Percentiles rank a stretch among this genome's conserved stretches.
These are phyloP conservation scores for Fusarium duplospermum DNA, from an alignment of 2,329 filamentous ascomycete genomes.

Conservation along the genomic window DNA sequence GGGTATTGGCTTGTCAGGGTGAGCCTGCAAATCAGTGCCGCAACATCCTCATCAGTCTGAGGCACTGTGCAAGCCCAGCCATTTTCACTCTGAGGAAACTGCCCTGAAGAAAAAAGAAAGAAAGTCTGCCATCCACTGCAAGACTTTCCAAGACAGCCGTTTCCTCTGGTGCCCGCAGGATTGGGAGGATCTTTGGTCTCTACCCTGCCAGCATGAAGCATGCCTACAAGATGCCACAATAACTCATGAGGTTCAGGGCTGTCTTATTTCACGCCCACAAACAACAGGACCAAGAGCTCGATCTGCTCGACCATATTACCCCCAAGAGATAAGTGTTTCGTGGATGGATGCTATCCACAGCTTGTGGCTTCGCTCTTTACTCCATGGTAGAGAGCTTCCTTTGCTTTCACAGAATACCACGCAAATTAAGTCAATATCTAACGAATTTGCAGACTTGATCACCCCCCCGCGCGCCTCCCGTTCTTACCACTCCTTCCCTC, in stretches of 20 bases:
- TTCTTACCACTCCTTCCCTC: neutral
- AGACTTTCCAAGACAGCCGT: neutral
- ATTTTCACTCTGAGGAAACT: neutral
- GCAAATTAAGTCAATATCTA: neutral
- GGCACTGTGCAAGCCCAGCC: neutral
- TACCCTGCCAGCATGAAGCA: neutral
- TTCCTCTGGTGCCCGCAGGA: neutral
- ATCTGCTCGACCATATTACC: neutral
- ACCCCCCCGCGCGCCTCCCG: neutral
- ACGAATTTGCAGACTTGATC: neutral
- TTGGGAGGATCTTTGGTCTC: neutral
- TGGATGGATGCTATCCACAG: neutral
- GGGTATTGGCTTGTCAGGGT: neutral
- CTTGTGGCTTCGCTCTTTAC: neutral
- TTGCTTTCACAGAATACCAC: neutral
- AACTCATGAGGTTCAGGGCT: neutral
- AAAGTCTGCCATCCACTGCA: neutral
- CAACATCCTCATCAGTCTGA: constrained; percentile 1
- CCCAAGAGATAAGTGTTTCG: neutral
- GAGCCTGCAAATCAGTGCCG: neutral
- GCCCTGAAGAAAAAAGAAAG: neutral
- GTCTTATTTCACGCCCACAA: neutral
- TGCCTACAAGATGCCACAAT: neutral
- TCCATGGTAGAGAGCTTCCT: neutral
- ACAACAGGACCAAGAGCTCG: neutral